phyloP scores from a whole-genome alignment of 371 early-diverging fungal genomes.

The Mucor sp. region DNA sequence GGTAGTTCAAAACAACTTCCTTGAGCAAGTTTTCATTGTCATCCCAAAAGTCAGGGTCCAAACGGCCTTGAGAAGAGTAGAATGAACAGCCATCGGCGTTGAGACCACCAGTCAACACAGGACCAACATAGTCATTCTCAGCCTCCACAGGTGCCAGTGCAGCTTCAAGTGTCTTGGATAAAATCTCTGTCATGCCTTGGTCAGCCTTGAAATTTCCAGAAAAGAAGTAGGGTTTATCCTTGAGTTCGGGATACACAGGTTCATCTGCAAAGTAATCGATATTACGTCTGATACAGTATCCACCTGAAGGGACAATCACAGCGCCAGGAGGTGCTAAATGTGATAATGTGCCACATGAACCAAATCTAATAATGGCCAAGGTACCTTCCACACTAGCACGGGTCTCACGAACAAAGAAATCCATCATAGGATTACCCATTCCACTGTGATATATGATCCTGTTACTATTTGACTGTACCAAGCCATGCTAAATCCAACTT shows the following conservation, averaged over 20 bases:
- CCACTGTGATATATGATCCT: constrained; percentile 30
- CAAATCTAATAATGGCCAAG: constrained; percentile 83
- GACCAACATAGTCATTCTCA: constrained; percentile 35
- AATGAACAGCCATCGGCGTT: constrained; percentile 91
- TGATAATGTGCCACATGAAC: constrained; percentile 87
- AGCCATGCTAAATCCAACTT: constrained; percentile 10
- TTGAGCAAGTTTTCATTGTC: constrained; percentile 70
- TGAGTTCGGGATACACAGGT: constrained; percentile 26
- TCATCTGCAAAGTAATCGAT: constrained; percentile 69
- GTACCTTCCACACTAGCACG: constrained; percentile 87
- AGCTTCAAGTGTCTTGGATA: constrained; percentile 41
- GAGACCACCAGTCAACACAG: constrained; percentile 71
- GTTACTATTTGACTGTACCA: background rate
- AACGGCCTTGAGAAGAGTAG: constrained; percentile 89
- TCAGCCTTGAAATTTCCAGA: constrained; percentile 70
- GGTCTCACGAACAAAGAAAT: constrained; percentile 91
- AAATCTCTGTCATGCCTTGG: constrained; percentile 47
- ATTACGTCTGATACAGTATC: constrained; percentile 79
- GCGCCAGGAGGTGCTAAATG: constrained; percentile 64
- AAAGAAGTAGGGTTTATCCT: constrained; percentile 66
- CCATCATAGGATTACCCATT: constrained; percentile 91
- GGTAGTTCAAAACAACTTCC: constrained; percentile 51
- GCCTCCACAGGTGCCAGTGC: constrained; percentile 30
- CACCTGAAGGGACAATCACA: constrained; percentile 74
- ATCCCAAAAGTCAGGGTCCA: constrained; percentile 79